A percentile compares a stretch with the other conserved stretches of the same genome.
Evolutionary conservation across 495 filamentous ascomycete genomes (phyloP).

Genomic region (Penicillium diatomitis): DNA sequence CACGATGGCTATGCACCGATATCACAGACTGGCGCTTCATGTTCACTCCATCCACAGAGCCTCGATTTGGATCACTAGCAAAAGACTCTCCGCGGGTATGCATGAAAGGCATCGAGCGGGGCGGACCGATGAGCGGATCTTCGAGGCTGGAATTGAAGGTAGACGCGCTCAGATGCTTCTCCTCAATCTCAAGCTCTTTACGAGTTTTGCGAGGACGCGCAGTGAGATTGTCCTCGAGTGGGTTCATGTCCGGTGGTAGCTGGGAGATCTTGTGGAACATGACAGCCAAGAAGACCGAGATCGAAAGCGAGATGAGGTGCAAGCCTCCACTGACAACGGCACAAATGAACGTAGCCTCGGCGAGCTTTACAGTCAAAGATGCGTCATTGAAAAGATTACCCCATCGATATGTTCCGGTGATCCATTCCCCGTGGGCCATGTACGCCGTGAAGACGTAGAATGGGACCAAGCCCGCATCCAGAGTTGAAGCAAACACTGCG

Average conservation of each 20-base stretch:
- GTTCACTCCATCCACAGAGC: conserved; percentile 15
- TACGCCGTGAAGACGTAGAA: conserved; percentile 68
- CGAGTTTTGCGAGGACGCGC: conserved; percentile 60
- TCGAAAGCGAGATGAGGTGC: conserved; percentile 57
- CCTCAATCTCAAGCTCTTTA: conserved; percentile 61
- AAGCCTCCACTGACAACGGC: conserved; percentile 52
- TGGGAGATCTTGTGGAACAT: conserved; percentile 71
- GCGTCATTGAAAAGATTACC: conserved; percentile 46
- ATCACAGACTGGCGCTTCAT: conserved; percentile 16
- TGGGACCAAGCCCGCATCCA: conserved; percentile 63
- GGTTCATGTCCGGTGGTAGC: conserved; percentile 88
- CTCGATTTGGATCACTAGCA: conserved; percentile 22
- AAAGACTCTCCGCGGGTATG: conserved; percentile 58
- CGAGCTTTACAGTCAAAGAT: conserved; percentile 41
- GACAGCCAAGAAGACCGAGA: conserved; percentile 62
- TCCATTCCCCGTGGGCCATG: conserved; percentile 38
- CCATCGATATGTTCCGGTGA: conserved; percentile 46
- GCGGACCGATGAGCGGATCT: conserved; percentile 46
- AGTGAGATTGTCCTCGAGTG: conserved; percentile 77
- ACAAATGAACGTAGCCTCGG: conserved; percentile 53
- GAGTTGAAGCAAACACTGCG: conserved; percentile 65
- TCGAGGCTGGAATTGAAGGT: conserved; percentile 51
- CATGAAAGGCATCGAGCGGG: conserved; percentile 63
- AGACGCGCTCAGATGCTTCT: conserved; percentile 42
- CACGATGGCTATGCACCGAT: conserved; percentile 12